Percentiles rank a stretch among this genome's conserved stretches.
Evolutionary conservation across 2,329 filamentous ascomycete species (phyloP).

Genomic region (Phoma sp.): DNA sequence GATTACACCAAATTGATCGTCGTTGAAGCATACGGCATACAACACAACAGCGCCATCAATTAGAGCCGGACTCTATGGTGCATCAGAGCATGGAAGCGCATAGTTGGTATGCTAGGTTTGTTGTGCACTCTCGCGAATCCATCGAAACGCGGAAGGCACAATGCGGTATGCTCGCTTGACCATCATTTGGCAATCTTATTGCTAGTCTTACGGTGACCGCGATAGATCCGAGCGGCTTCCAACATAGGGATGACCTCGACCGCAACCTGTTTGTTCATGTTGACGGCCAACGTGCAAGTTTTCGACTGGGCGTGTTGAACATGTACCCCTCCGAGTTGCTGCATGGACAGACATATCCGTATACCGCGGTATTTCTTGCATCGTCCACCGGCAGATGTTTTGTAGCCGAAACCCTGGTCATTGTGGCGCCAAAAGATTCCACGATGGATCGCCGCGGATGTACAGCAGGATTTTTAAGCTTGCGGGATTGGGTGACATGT

Average conservation of each 20-base stretch:
- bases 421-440: neutral
- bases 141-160: neutral
- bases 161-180: neutral
- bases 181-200: neutral
- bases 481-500: slow-evolving; percentile 3
- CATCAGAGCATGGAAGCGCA: neutral
- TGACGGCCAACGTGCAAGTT: slow-evolving; percentile 1
- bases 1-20: slow-evolving; percentile 1
- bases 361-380: neutral
- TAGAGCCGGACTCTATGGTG: neutral
- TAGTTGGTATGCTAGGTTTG: neutral
- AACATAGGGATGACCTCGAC: neutral
- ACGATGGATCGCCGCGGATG: slow-evolving; percentile 5
- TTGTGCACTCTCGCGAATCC: neutral
- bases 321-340: neutral
- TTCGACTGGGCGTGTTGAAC: neutral
- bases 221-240: neutral
- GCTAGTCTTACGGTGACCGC: neutral
- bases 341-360: neutral
- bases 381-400: slow-evolving; percentile 5
- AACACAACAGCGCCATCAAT: slow-evolving; percentile 8
- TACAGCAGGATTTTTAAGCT: slow-evolving; percentile 13
- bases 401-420: slow-evolving; percentile 1
- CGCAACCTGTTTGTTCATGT: neutral
- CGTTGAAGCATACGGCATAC: neutral